Conservation (phyloP, 306 rosid species). For the Pyrus communis region DNA sequence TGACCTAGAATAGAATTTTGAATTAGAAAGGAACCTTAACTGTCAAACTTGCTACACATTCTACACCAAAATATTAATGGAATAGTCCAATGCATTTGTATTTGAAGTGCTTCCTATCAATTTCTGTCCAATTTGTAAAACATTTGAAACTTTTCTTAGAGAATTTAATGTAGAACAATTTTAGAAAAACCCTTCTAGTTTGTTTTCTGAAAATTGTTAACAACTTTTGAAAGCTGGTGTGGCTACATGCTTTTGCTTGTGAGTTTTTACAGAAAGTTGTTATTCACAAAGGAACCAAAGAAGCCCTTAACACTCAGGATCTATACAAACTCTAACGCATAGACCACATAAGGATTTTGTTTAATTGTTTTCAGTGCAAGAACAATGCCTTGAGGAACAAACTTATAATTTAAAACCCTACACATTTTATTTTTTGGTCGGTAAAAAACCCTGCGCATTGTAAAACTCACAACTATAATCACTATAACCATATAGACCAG, state of each 20-base stretch:
- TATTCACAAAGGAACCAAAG: background rate
- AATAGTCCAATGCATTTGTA: background rate
- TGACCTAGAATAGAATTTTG: constrained; percentile 46
- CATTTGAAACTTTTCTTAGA: background rate
- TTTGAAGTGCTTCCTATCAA: background rate
- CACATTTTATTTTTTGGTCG: background rate
- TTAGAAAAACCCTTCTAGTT: background rate
- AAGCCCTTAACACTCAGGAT: background rate
- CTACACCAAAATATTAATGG: background rate
- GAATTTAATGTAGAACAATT: background rate
- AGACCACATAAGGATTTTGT: background rate
- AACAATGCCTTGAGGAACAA: constrained; percentile 13
- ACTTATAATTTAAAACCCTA: background rate
- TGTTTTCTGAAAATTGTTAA: background rate
- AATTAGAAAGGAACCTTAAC: constrained; percentile 17
- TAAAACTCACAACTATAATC: constrained; percentile 2
- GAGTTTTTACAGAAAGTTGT: background rate
- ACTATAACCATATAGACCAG: constrained; percentile 2
- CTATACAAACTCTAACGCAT: background rate
- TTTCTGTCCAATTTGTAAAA: background rate
- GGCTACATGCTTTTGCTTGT: background rate
- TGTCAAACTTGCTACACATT: background rate
- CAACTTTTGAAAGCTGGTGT: background rate
- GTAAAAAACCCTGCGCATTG: background rate
- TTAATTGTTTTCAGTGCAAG: constrained; percentile 1